Evolutionary conservation across 129 eudicot genomes (phyloP), one percentile per base, ranked within the genome.

Genomic region (Flaveria bidentis): DNA sequence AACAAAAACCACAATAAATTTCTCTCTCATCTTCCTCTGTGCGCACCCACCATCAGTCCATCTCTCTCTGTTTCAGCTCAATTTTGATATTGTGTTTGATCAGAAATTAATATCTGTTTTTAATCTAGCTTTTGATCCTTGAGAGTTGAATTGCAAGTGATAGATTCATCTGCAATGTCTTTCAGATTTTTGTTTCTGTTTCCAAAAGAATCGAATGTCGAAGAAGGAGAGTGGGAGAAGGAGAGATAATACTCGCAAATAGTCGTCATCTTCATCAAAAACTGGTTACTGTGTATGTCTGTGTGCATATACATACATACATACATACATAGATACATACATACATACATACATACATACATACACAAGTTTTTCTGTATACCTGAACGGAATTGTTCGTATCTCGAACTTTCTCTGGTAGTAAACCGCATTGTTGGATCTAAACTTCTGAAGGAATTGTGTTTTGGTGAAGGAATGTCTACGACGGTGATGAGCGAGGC

Each of bases 401-500:
- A 33, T 45, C 49, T 45, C 49, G 14, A 45, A 45, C 3, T 45
- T 45, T 45, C 49, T 45, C 49, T 10, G 49, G 49, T 3, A 30
- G 3, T 45, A 10, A 44, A 45, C 9, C 49, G 49, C 10, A 36
- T 36, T 3, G 41, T 36, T 3, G 41, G 41, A 36, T 36, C 41
- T 28, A 28, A 28, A 28, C 30, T 28, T 28, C 51, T 78, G 9
- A 78, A 47, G 25, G 22, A 30, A 3, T 30, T 72, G 18, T 64
- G 8, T 3, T 22, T 41, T 28, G 8, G 1, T 56, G 10, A 41
- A 75, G 81, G 17, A 53, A 90, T 87, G 92, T 90, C 90, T 30
- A 78, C 90, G 6, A 76, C 84, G 46, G 69, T 86, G 23, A 80
- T 86, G 75, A 82, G 85, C 60, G 90, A 86, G 36, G 71, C 91